Base-by-base conservation (phyloP, 2,329 filamentous ascomycete genomes). In the Esteya vermicola region DNA sequence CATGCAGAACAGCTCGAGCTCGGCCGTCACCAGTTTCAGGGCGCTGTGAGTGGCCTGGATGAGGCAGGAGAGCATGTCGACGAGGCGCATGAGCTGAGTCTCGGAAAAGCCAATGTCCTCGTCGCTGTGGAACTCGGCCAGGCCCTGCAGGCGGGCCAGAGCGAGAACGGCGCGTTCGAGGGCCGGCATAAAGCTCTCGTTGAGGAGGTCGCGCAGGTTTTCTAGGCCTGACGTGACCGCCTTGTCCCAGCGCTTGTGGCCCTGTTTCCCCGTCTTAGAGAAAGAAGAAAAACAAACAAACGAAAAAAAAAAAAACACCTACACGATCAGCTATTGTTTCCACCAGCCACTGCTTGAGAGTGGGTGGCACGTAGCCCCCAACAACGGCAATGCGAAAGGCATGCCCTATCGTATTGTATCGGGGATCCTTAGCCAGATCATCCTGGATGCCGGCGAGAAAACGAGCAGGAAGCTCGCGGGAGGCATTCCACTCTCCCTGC, bases 161-260 rank as follows among this genome's bases (percentile, higher is more conserved):
- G 94, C 78, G 20, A 95, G 76, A 35, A 74, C 72, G 48, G 82
- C 81, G 39, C 89, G 77, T 50, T 96, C 86, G 2, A 96, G 65
- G 1, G 85, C 85, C 0, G 91, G 91, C 3, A 96, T 68, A 38
- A 95, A 76, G 55, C 93, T 88, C 53, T 94, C 81, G 52, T 94
- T 88, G 1, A 86, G 67, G 12, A 96, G 67, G 39, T 75, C 72
- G 37, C 85, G 75, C 9, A 96, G 68, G 40, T 76, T 80, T 44
- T 84, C 78, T 18, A 95, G 78, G 1, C 86, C 85, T 4, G 76
- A 75, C 2, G 74, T 70, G 3, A 93, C 81, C 6, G 83, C 80
- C 52, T 89, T 93, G 47, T 96, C 88, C 91, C 91, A 98, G 36
- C 91, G 71, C 59, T 94, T 95, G 51, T 93, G 84, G 1, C 86